Percentiles rank a stretch among this genome's conserved stretches.
These are phyloP conservation scores for Paradendryphiella salina DNA, from an alignment of 2,329 filamentous ascomycete species.

Conservation along the genomic window DNA sequence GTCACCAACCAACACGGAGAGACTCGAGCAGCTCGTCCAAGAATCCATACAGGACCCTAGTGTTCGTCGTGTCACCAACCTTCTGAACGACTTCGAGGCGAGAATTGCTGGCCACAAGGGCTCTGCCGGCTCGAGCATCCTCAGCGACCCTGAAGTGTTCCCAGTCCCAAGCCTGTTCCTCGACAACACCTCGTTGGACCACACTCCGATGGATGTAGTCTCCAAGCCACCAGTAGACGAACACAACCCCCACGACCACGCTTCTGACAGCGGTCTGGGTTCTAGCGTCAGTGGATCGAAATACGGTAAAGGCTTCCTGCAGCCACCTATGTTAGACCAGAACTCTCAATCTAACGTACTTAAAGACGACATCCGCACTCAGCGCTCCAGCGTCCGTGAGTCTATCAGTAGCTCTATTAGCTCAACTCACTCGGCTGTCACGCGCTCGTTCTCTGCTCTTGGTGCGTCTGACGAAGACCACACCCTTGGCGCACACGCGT, in stretches of 20 bases:
- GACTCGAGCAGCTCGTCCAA: slow-evolving; percentile 54
- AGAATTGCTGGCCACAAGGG: slow-evolving; percentile 45
- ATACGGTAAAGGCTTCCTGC: slow-evolving; percentile 42
- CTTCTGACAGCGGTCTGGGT: slow-evolving; percentile 85
- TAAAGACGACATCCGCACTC: slow-evolving; percentile 43
- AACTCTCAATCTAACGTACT: slow-evolving; percentile 36
- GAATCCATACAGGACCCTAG: slow-evolving; percentile 52
- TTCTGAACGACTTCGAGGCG: slow-evolving; percentile 53
- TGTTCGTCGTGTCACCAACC: slow-evolving; percentile 50
- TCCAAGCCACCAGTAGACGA: slow-evolving; percentile 46
- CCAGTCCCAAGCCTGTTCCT: slow-evolving; percentile 53
- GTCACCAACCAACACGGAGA: slow-evolving; percentile 54
- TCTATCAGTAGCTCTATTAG: slow-evolving; percentile 46
- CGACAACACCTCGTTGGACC: slow-evolving; percentile 41
- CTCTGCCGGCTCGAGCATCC: slow-evolving; percentile 44
- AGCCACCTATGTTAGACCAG: slow-evolving; percentile 21
- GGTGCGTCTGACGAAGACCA: slow-evolving; percentile 51
- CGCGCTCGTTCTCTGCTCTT: slow-evolving; percentile 51
- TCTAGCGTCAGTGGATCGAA: slow-evolving; percentile 70
- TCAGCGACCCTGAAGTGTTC: slow-evolving; percentile 55
- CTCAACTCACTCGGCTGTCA: slow-evolving; percentile 47
- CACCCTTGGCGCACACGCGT: slow-evolving; percentile 69
- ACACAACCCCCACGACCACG: slow-evolving; percentile 62
- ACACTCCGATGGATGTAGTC: slow-evolving; percentile 47
- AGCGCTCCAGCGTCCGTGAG: slow-evolving; percentile 35